A percentile compares a stretch with the other conserved stretches of the same genome.
phyloP scores from a whole-genome alignment of 2,329 filamentous ascomycete genomes.

The Fusarium equiseti region DNA sequence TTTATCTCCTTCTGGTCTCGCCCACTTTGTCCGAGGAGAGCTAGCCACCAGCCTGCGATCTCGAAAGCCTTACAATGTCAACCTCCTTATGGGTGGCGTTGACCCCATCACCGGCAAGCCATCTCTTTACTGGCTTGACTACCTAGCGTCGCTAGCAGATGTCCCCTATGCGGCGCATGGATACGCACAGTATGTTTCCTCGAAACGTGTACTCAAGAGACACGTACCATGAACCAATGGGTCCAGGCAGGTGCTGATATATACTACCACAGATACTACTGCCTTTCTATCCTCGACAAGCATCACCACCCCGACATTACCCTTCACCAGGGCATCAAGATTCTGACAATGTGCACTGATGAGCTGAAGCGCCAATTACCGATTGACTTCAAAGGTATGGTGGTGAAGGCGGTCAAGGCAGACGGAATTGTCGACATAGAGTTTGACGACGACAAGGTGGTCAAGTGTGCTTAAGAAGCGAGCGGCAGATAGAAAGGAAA shows the following conservation, averaged over 20 bases:
- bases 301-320: slow-evolving; percentile 96
- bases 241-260: slow-evolving; percentile 39
- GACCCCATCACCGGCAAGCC: slow-evolving; percentile 93
- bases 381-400: slow-evolving; percentile 98
- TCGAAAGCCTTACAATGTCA: slow-evolving; percentile 95
- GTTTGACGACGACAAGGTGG: slow-evolving; percentile 84
- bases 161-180: slow-evolving; percentile 97
- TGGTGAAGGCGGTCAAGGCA: slow-evolving; percentile 94
- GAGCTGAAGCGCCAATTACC: slow-evolving; percentile 97
- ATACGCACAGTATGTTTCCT: slow-evolving; percentile 86
- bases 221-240: not conserved
- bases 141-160: slow-evolving; percentile 87
- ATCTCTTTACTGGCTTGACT: slow-evolving; percentile 96
- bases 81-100: slow-evolving; percentile 92
- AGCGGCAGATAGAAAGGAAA: slow-evolving; percentile 36
- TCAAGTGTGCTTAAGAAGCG: slow-evolving; percentile 67
- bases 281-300: slow-evolving; percentile 96
- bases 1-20: slow-evolving; percentile 87
- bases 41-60: slow-evolving; percentile 91
- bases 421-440: slow-evolving; percentile 89
- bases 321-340: slow-evolving; percentile 89
- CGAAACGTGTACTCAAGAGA: not conserved
- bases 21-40: slow-evolving; percentile 93
- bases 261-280: slow-evolving; percentile 80
- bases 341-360: slow-evolving; percentile 94